These are phyloP conservation scores for Reticulascus tulasneorum DNA, from an alignment of 2,329 filamentous ascomycete species.

Conservation along the genomic window DNA sequence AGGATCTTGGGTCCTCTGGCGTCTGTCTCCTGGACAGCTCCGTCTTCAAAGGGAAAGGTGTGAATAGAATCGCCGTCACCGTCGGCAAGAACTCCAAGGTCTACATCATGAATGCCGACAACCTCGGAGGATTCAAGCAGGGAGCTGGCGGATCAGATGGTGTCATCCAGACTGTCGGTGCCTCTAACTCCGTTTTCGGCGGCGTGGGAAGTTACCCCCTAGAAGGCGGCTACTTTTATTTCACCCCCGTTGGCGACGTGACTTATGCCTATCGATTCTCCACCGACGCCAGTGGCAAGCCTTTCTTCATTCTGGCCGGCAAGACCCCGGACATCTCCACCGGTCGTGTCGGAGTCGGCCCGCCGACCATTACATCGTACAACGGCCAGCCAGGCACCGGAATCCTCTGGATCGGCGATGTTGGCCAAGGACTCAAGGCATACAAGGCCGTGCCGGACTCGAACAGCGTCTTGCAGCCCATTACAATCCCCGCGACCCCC, in stretches of 20 bases:
- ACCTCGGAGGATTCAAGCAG: slow-evolving; percentile 36
- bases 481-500: slow-evolving; percentile 30
- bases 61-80: slow-evolving; percentile 30
- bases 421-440: slow-evolving; percentile 30
- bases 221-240: slow-evolving; percentile 39
- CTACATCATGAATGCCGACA: slow-evolving; percentile 35
- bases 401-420: slow-evolving; percentile 36
- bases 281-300: slow-evolving; percentile 16
- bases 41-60: slow-evolving; percentile 28
- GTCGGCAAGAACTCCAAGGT: slow-evolving; percentile 35
- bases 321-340: slow-evolving; percentile 19
- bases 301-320: slow-evolving; percentile 28
- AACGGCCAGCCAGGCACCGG: slow-evolving; percentile 30
- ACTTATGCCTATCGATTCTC: slow-evolving; percentile 14
- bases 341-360: slow-evolving; percentile 24
- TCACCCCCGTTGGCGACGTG: slow-evolving; percentile 20
- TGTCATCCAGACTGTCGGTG: slow-evolving; percentile 30
- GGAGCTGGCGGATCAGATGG: slow-evolving; percentile 30
- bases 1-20: slow-evolving; percentile 34
- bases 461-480: slow-evolving; percentile 26
- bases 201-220: slow-evolving; percentile 34
- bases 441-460: slow-evolving; percentile 32
- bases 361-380: slow-evolving; percentile 30
- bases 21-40: slow-evolving; percentile 27
- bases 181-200: slow-evolving; percentile 28